Conservation (phyloP, 768 basidiomycete species). For the Russula ochroleuca region DNA sequence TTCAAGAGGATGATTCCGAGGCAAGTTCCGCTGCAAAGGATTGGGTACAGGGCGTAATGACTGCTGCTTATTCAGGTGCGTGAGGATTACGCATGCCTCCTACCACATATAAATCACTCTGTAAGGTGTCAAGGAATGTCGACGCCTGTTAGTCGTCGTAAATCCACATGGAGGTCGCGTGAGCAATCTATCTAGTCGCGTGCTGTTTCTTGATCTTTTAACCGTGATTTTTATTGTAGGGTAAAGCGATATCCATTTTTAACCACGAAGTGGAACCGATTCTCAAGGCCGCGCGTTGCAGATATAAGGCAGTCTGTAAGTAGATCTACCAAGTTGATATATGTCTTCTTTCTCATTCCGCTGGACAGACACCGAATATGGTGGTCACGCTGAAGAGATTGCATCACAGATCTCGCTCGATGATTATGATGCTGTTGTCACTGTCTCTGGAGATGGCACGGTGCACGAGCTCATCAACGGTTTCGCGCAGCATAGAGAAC, state of each 20-base stretch:
- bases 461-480: constrained; percentile 84
- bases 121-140: constrained; percentile 50
- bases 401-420: constrained; percentile 51
- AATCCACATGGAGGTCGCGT: constrained; percentile 82
- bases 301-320: constrained; percentile 60
- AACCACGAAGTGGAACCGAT: constrained; percentile 63
- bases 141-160: constrained; percentile 62
- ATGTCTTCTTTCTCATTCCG: constrained; percentile 1
- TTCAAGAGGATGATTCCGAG: constrained; percentile 33
- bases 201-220: constrained; percentile 4
- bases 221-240: constrained; percentile 39
- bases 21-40: constrained; percentile 34
- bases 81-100: constrained; percentile 8
- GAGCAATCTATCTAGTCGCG: constrained; percentile 30
- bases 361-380: constrained; percentile 54
- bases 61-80: constrained; percentile 60
- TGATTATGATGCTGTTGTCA: constrained; percentile 62
- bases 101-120: constrained; percentile 1
- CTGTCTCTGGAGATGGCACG: constrained; percentile 81
- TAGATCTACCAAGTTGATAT: constrained; percentile 13
- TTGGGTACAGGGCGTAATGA: constrained; percentile 56
- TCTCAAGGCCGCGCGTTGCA: constrained; percentile 60
- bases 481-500: constrained; percentile 59
- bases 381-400: constrained; percentile 63
- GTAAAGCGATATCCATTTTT: constrained; percentile 55